Conservation (phyloP, 768 basidiomycete genomes). For the Fistulinella prunicolor region DNA sequence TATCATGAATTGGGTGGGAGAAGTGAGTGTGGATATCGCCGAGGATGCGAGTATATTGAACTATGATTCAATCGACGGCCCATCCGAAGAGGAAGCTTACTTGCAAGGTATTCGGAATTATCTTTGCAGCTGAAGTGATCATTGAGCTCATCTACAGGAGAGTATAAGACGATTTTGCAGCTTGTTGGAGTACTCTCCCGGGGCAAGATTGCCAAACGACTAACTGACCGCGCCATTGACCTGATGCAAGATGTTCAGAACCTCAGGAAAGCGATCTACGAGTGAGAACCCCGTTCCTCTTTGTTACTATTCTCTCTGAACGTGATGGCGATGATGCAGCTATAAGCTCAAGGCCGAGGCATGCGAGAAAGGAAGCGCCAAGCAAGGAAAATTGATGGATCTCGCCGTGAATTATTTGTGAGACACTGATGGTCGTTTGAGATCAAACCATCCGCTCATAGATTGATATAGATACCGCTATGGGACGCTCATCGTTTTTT, state of each 20-base stretch:
- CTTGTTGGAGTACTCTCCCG: constrained; percentile 89
- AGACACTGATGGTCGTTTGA: constrained; percentile 22
- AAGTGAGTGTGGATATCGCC: constrained; percentile 38
- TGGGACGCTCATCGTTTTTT: constrained; percentile 88
- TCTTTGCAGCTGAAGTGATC: background rate
- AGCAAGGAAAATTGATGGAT: constrained; percentile 69
- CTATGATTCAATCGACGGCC: constrained; percentile 75
- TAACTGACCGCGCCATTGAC: constrained; percentile 88
- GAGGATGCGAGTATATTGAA: constrained; percentile 38
- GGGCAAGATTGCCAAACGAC: constrained; percentile 88
- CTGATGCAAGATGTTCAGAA: constrained; percentile 97
- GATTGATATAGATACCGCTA: constrained; percentile 65
- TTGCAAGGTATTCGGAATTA: constrained; percentile 57
- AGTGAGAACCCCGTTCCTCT: constrained; percentile 49
- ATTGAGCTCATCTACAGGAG: constrained; percentile 51
- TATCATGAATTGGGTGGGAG: constrained; percentile 55
- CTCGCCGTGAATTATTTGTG: constrained; percentile 89
- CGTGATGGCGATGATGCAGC: constrained; percentile 39
- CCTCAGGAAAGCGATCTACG: constrained; percentile 90
- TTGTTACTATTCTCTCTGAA: constrained; percentile 1
- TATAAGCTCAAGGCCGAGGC: constrained; percentile 91
- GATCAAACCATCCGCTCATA: constrained; percentile 6
- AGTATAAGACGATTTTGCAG: constrained; percentile 95
- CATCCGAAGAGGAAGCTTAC: constrained; percentile 86
- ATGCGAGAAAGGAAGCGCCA: constrained; percentile 71